Base-by-base conservation (phyloP, 352 stramenopile genomes). In the Globisporangium abappressorium region DNA sequence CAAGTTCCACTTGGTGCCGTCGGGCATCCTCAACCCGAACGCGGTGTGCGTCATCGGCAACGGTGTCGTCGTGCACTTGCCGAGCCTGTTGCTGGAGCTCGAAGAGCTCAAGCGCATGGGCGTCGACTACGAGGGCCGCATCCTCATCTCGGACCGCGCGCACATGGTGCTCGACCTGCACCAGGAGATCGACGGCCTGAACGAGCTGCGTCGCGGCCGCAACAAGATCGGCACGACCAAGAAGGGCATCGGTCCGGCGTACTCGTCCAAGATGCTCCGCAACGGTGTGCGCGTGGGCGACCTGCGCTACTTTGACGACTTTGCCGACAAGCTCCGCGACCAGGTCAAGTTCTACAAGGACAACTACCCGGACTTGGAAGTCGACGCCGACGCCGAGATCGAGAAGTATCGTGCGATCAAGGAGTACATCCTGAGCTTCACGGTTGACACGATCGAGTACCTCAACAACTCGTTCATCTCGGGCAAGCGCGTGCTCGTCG, bases 171-270 rank as follows among this genome's bases (percentile, higher is more conserved):
- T 99, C 62, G 97, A 99, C 79, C 95, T 99, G 74, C 97, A 99
- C 82, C 98, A 99, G 76, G 81, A 97, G 63, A 86, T 94, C 22
- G 86, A 94, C 73, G 89, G 84, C 26, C 78, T 96, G 18, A 93
- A 95, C 62, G 90, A 97, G 65, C 70, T 90, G 59, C 85, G 89
- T 58, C 88, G 88, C 47, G 89, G 87, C 38, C 82, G 96, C 67
- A 98, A 99, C 84, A 99, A 99, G 81, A 99, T 99, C 71, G 98
- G 98, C 61, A 99, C 98, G 55, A 99, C 98, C 64, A 99, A 99
- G 84, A 99, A 99, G 77, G 94, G 87, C 65, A 99, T 99, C 75
- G 98, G 98, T 71, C 98, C 98, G 61, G 93, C 97, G 5, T 99
- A 99, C 84, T 94, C 95, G 43, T 98, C 91, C 77, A 99, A 99